Base-by-base conservation (phyloP, 1,139 yeast genomes). In the Martiniozyma asiatica region DNA sequence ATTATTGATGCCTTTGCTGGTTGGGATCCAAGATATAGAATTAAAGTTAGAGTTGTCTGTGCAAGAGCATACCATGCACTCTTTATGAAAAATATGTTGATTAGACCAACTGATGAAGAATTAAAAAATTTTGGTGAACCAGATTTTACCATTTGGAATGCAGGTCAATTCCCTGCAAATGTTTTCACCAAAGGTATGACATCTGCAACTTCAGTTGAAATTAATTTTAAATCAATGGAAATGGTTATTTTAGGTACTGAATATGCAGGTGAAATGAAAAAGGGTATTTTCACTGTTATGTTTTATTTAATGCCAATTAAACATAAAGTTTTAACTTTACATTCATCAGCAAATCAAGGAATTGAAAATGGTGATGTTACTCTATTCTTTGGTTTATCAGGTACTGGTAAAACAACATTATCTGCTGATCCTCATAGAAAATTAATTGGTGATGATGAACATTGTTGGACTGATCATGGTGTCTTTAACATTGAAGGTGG, bases 401-500 rank as follows among this genome's bases (percentile, higher is more conserved):
- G 98, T 58, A 89, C 98, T 32, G 98, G 98, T 61, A 89, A 89
- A 68, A 89, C 98, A 45, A 89, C 98, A 18, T 67, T 89, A 46
- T 81, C 94, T 47, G 97, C 97, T 36, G 98, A 89, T 58, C 95
- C 96, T 40, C 68, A 81, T 63, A 80, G 98, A 62, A 63, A 73
- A 57, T 73, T 89, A 58, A 89, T 89, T 54, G 98, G 98, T 59
- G 98, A 89, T 56, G 98, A 89, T 56, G 98, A 89, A 65, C 98
- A 89, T 66, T 89, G 97, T 66, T 89, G 98, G 98, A 81, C 96
- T 21, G 94, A 89, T 60, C 67, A 80, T 45, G 98, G 98, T 65
- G 96, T 89, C 39, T 89, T 89, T 76, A 89, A 89, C 73, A 87
- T 89, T 53, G 98, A 89, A 66, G 98, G 98, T 62, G 98, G 98